These are phyloP conservation scores for Nakazawaea ernobii DNA, from an alignment of 805 yeast species.

Conservation along the genomic window DNA sequence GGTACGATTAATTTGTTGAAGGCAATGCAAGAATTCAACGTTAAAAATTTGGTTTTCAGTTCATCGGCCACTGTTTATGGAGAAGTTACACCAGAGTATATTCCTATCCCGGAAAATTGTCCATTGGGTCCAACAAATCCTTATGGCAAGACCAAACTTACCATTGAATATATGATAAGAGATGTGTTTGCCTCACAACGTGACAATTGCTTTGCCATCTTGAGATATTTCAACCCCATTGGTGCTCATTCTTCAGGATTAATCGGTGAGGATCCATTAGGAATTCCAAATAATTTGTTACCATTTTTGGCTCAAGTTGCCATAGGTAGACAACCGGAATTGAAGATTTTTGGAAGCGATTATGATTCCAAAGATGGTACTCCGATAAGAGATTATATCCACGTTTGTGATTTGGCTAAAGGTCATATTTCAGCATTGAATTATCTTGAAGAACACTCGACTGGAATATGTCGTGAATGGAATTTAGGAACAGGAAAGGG, in stretches of 20 bases:
- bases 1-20: conserved; percentile 59
- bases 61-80: conserved; percentile 85
- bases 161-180: conserved; percentile 56
- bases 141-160: conserved; percentile 66
- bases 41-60: conserved; percentile 58
- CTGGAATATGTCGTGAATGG: conserved; percentile 69
- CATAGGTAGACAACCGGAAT: conserved; percentile 58
- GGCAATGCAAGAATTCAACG: conserved; percentile 40
- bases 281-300: conserved; percentile 69
- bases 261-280: conserved; percentile 77
- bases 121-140: conserved; percentile 74
- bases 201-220: conserved; percentile 49
- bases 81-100: conserved; percentile 67
- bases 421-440: conserved; percentile 72
- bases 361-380: conserved; percentile 72
- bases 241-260: conserved; percentile 83
- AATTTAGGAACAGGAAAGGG: conserved; percentile 80
- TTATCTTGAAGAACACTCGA: conserved; percentile 34
- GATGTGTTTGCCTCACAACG: conserved; percentile 41
- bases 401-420: conserved; percentile 71
- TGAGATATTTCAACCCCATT: conserved; percentile 78
- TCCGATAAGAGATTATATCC: conserved; percentile 77
- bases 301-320: conserved; percentile 80
- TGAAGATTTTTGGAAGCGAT: conserved; percentile 67
- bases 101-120: conserved; percentile 75